A percentile compares a stretch with the other conserved stretches of the same genome.
phyloP scores from a whole-genome alignment of 768 basidiomycete genomes.

The Tulasnella sp. region DNA sequence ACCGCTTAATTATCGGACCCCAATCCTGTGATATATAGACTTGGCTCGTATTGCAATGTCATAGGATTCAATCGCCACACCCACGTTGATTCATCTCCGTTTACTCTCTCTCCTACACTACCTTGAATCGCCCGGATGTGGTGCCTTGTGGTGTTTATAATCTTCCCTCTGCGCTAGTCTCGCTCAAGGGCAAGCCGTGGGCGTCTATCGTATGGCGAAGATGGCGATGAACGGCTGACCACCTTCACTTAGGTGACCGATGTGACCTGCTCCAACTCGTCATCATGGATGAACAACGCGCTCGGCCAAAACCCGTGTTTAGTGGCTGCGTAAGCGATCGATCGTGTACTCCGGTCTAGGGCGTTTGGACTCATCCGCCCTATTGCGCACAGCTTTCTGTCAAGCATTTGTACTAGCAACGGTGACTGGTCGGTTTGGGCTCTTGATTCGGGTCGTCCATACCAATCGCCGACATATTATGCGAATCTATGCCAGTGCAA shows the following conservation, averaged over 20 bases:
- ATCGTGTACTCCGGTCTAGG: neutral
- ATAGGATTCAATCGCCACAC: too few relatives aligned
- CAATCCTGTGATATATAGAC: too few relatives aligned
- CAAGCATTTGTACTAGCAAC: neutral
- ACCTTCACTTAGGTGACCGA: constrained; percentile 7
- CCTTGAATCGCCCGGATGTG: too few relatives aligned
- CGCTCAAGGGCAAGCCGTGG: too few relatives aligned
- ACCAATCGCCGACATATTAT: neutral
- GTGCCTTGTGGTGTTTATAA: too few relatives aligned
- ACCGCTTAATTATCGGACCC: too few relatives aligned
- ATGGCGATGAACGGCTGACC: too few relatives aligned
- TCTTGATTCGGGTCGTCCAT: neutral
- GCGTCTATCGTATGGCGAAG: too few relatives aligned
- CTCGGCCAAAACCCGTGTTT: constrained; percentile 13
- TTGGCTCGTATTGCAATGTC: too few relatives aligned
- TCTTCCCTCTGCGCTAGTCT: too few relatives aligned
- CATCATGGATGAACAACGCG: constrained; percentile 8
- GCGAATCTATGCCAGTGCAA: constrained; percentile 10
- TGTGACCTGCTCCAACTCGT: neutral
- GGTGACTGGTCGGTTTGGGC: neutral
- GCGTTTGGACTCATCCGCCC: neutral
- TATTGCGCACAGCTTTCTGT: neutral
- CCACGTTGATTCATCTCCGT: too few relatives aligned
- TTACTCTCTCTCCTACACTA: too few relatives aligned
- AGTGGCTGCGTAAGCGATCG: constrained; percentile 2